A percentile compares a stretch with the other conserved stretches of the same genome.
Evolutionary conservation across 2,329 filamentous ascomycete species (phyloP).

Genomic region (Emergomyces pasteurianus): DNA sequence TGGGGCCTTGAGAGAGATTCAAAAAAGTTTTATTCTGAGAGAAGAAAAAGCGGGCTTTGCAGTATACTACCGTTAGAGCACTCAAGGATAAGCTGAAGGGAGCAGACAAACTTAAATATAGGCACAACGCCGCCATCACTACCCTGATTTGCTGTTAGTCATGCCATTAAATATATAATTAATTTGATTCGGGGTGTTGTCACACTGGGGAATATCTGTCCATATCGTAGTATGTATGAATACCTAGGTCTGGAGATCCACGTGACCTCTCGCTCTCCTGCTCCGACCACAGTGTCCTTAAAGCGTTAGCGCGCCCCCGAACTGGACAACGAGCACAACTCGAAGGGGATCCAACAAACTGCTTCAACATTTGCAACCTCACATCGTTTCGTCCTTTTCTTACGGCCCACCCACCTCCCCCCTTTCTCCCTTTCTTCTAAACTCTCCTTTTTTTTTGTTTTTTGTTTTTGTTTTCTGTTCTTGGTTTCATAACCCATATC

Average conservation of each 20-base stretch:
- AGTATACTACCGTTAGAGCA: background rate
- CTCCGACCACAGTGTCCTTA: constrained; percentile 14
- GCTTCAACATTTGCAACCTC: no score
- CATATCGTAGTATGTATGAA: no score
- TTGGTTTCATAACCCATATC: constrained; percentile 13
- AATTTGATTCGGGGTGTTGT: no score
- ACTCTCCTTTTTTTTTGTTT: constrained; percentile 18
- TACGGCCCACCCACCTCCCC: constrained; percentile 12
- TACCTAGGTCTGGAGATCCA: no score
- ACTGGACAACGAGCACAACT: constrained; percentile 9
- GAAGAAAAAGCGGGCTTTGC: no score
- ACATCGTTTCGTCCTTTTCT: constrained; percentile 8
- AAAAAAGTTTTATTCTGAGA: background rate
- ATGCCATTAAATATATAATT: no score
- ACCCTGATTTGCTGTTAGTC: no score
- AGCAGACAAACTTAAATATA: background rate
- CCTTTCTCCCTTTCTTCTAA: constrained; percentile 16
- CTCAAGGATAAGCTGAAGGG: background rate
- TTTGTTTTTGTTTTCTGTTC: constrained; percentile 14
- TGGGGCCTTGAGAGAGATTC: background rate
- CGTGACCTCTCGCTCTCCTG: background rate
- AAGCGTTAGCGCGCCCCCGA: constrained; percentile 10
- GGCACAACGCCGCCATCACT: background rate
- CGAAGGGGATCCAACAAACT: no score
- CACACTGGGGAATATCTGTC: no score